Conservation (phyloP, 2,329 filamentous ascomycete species). For the Lecanicillium sp. region DNA sequence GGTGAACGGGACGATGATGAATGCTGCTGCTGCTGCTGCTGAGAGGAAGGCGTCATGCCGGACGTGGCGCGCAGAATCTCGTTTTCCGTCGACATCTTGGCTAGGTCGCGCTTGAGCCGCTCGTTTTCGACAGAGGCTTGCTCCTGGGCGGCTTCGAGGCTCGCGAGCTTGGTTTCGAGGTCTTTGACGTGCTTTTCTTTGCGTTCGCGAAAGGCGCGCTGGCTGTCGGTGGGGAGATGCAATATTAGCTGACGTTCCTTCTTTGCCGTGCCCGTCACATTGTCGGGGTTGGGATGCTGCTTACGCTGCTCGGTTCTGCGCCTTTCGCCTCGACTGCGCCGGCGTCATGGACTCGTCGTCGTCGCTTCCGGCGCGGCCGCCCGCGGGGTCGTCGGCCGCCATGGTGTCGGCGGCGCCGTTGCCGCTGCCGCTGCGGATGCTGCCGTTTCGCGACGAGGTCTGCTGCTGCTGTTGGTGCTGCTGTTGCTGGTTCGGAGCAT, state of each 20-base stretch:
- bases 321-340: conserved; percentile 51
- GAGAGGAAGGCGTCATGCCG: conserved; percentile 17
- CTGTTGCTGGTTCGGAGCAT: conserved; percentile 10
- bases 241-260: conserved; percentile 11
- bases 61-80: conserved; percentile 83
- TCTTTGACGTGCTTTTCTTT: conserved; percentile 94
- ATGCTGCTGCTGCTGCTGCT: background rate
- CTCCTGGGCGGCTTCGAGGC: conserved; percentile 66
- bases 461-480: conserved; percentile 18
- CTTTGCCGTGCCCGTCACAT: too few species aligned
- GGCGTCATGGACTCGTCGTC: conserved; percentile 50
- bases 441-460: too few species aligned
- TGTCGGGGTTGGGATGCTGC: too few species aligned
- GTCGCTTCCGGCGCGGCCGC: conserved; percentile 37
- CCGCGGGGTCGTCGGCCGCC: conserved; percentile 25
- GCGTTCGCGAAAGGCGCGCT: conserved; percentile 91
- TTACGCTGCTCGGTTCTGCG: conserved; percentile 55
- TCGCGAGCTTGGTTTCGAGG: conserved; percentile 76
- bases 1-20: conserved; percentile 29
- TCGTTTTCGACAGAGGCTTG: conserved; percentile 77
- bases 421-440: too few species aligned
- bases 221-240: conserved; percentile 42
- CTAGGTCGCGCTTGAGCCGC: conserved; percentile 73
- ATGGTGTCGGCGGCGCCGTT: too few species aligned
- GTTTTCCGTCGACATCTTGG: conserved; percentile 82